Evolutionary conservation across 1,284 basidiomycete species (phyloP).

Genomic region (Malassezia japonica): DNA sequence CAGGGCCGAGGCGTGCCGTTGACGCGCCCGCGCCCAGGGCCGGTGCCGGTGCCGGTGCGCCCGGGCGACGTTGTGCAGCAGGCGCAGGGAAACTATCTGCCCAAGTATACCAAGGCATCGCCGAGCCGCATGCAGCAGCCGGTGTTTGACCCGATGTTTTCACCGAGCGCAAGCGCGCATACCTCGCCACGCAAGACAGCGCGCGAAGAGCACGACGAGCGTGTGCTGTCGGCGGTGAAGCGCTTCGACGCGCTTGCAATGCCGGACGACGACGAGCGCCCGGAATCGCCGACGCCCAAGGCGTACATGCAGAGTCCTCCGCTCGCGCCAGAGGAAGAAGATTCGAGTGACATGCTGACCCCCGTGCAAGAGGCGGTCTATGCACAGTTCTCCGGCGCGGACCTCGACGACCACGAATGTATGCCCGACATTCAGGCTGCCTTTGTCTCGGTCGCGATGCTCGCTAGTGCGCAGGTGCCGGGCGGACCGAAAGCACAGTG

Average conservation of each 20-base stretch:
- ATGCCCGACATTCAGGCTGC: slow-evolving; percentile 25
- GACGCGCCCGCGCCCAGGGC: no score
- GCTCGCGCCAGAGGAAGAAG: neutral
- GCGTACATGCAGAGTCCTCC: neutral
- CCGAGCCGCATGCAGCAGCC: neutral
- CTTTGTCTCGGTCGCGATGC: slow-evolving; percentile 29
- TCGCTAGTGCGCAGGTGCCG: slow-evolving; percentile 2
- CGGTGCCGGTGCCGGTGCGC: no score
- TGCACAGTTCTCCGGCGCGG: slow-evolving; percentile 25
- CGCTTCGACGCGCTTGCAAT: neutral
- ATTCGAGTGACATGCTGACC: neutral
- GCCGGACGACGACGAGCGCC: neutral
- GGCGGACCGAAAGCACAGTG: slow-evolving; percentile 9
- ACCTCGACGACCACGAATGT: slow-evolving; percentile 32
- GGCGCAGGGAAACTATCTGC: no score
- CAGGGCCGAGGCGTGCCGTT: no score
- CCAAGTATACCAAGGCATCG: no score
- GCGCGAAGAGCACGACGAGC: neutral
- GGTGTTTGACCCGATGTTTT: neutral
- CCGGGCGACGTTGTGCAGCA: neutral
- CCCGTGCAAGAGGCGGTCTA: slow-evolving; percentile 16
- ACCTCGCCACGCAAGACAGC: no score
- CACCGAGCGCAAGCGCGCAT: neutral
- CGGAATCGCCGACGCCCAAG: neutral
- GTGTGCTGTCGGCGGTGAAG: neutral